Percentiles rank a stretch among this genome's conserved stretches.
phyloP scores from a whole-genome alignment of 164 flowering plant genomes.

The Saururus chinensis region DNA sequence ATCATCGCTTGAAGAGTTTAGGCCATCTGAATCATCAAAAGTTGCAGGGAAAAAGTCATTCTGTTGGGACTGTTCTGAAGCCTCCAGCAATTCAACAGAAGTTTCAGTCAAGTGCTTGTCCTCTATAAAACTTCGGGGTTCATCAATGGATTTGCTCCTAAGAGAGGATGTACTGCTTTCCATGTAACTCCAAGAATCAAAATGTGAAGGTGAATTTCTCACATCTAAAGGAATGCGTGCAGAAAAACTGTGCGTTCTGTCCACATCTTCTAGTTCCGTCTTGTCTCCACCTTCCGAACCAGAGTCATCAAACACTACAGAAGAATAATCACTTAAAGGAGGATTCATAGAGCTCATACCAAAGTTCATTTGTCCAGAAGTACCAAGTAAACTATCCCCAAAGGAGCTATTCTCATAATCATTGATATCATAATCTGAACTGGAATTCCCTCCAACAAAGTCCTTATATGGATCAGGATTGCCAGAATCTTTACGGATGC shows the following conservation, averaged over 20 bases:
- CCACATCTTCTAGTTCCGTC: constrained; percentile 16
- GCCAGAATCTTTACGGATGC: not conserved
- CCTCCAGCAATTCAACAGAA: constrained; percentile 15
- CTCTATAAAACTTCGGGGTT: constrained; percentile 7
- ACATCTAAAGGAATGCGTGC: not conserved
- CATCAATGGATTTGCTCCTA: constrained; percentile 6
- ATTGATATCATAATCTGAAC: constrained; percentile 14
- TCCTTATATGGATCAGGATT: constrained; percentile 1
- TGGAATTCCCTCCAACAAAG: constrained; percentile 22
- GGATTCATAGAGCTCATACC: constrained; percentile 15
- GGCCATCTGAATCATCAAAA: constrained; percentile 55
- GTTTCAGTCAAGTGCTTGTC: constrained; percentile 14
- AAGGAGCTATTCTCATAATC: constrained; percentile 11
- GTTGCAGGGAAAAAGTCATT: constrained; percentile 24
- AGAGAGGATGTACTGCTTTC: constrained; percentile 7
- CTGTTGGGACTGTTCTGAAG: constrained; percentile 15
- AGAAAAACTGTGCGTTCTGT: not conserved
- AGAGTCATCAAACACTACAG: constrained; percentile 50
- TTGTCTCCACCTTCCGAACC: constrained; percentile 38
- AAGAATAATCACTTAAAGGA: constrained; percentile 13
- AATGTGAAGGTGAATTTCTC: not conserved
- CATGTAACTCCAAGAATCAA: constrained; percentile 17
- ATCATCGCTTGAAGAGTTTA: constrained; percentile 45
- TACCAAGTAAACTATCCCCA: constrained; percentile 16
- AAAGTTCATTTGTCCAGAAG: constrained; percentile 7